Percentiles rank a stretch among this genome's conserved stretches.
These are phyloP conservation scores for Phytopythium ostracodes DNA, from an alignment of 352 stramenopile genomes.

Conservation along the genomic window DNA sequence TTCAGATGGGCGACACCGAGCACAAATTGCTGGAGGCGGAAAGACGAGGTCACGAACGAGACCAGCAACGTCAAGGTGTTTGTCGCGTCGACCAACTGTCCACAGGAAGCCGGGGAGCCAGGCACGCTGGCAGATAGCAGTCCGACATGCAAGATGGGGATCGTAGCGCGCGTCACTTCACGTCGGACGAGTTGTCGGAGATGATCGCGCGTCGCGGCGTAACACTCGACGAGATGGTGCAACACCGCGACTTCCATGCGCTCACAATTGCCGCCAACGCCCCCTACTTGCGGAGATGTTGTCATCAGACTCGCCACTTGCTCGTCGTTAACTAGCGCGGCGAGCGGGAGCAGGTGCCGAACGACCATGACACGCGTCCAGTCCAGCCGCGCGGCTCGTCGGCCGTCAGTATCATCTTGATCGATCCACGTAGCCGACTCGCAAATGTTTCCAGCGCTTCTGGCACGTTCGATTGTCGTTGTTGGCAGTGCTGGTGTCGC, in stretches of 20 bases:
- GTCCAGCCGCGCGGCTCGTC: conserved; percentile 1
- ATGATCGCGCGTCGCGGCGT: neutral
- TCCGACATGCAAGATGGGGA: neutral
- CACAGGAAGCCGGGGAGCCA: neutral
- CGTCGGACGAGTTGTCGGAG: neutral
- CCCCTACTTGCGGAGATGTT: too few relatives aligned
- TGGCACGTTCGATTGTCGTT: too few relatives aligned
- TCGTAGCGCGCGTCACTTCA: neutral
- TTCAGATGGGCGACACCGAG: neutral
- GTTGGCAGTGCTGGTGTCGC: too few relatives aligned
- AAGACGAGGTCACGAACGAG: neutral
- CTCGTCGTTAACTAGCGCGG: conserved; percentile 8
- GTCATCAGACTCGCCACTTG: neutral
- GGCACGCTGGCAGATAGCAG: neutral
- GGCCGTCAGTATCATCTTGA: neutral
- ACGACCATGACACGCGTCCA: conserved; percentile 13
- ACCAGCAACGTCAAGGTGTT: neutral
- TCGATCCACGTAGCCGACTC: neutral
- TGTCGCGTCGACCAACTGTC: neutral
- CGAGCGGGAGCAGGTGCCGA: conserved; percentile 11
- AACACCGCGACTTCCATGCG: neutral
- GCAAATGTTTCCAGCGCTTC: neutral
- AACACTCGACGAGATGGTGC: neutral
- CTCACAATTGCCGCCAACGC: neutral
- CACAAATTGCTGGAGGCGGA: neutral